Evolutionary conservation across 1,284 basidiomycete species (phyloP), one percentile per base, ranked within the genome.

Genomic region (Porogramme epimiltina): DNA sequence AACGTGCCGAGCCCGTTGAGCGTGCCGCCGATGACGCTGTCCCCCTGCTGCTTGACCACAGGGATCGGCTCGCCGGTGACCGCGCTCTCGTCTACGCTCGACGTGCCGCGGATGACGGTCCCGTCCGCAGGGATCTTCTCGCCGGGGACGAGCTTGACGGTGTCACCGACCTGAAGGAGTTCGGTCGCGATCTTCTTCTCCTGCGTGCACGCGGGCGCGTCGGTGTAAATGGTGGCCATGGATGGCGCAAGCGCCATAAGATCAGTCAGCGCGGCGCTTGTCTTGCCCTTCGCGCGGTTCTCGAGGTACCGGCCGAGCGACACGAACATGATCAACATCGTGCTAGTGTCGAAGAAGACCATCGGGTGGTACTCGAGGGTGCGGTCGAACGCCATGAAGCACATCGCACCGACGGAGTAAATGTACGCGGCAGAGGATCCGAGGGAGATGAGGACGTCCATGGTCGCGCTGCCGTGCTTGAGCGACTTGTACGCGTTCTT

Each of bases 261-360:
- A 66, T 97, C 93, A 3, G 95, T 98, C 22, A 99, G 80, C 1
- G 97, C 97, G 0, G 95, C 94, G 49, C 93, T 95, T 1, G 97
- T 99, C 72, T 93, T 92, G 38, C 97, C 96, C 71, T 99, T 99
- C 36, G 97, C 97, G 45, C 88, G 82, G 72, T 98, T 99, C 73
- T 99, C 97, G 47, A 99, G 82, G 73, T 91, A 98, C 36, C 97
- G 86, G 1, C 96, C 97, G 25, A 99, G 83, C 3, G 93, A 94
- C 62, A 98, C 92, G 68, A 99, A 99, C 71, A 89, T 94, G 79
- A 99, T 91, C 52, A 99, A 78, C 97, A 99, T 99, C 16, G 95
- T 97, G 63, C 92, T 95, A 1, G 97, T 99, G 73, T 99, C 97
- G 73, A 99, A 99, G 75, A 98, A 99, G 26, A 95, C 85, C 66